Percentiles rank a stretch among this genome's conserved stretches.
phyloP scores from a whole-genome alignment of 1,139 yeast species.

The Debaryomyces udenii region DNA sequence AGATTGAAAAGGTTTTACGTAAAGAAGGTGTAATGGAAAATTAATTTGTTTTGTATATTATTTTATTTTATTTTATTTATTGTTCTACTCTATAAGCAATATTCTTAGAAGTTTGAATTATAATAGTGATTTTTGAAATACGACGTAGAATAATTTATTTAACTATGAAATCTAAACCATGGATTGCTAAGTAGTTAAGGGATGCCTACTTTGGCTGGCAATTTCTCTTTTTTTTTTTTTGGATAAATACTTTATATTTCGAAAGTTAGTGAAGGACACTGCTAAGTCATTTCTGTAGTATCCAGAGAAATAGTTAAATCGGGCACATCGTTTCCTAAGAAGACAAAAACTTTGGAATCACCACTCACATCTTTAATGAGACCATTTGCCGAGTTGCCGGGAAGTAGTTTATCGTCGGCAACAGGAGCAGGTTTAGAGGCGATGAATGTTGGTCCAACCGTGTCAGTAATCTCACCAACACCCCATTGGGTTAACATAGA shows the following conservation, averaged over 20 bases:
- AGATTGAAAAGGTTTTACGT: slow-evolving; percentile 48
- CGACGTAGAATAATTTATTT: not conserved
- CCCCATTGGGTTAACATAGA: slow-evolving; percentile 71
- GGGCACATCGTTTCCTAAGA: not conserved
- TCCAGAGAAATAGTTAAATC: slow-evolving; percentile 1
- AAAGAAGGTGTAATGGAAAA: slow-evolving; percentile 51
- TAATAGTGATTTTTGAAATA: slow-evolving; percentile 1
- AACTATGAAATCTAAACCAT: not conserved
- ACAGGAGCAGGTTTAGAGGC: slow-evolving; percentile 12
- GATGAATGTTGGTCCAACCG: slow-evolving; percentile 53
- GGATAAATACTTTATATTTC: slow-evolving; percentile 1
- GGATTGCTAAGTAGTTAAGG: slow-evolving; percentile 4
- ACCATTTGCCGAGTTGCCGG: too few species aligned
- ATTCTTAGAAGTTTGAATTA: slow-evolving; percentile 1
- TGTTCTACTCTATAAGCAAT: slow-evolving; percentile 6
- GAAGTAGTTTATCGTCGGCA: too few species aligned
- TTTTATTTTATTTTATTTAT: slow-evolving; percentile 4
- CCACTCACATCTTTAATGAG: slow-evolving; percentile 1
- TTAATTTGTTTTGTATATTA: slow-evolving; percentile 13
- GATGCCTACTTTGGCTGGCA: slow-evolving; percentile 7
- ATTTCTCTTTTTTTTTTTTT: not conserved
- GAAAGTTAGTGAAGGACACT: slow-evolving; percentile 1
- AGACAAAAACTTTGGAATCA: slow-evolving; percentile 4
- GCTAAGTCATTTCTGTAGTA: not conserved
- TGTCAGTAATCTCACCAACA: slow-evolving; percentile 52